phyloP scores from a whole-genome alignment of 805 yeast species.

The Saccharomycopsis microspora region DNA sequence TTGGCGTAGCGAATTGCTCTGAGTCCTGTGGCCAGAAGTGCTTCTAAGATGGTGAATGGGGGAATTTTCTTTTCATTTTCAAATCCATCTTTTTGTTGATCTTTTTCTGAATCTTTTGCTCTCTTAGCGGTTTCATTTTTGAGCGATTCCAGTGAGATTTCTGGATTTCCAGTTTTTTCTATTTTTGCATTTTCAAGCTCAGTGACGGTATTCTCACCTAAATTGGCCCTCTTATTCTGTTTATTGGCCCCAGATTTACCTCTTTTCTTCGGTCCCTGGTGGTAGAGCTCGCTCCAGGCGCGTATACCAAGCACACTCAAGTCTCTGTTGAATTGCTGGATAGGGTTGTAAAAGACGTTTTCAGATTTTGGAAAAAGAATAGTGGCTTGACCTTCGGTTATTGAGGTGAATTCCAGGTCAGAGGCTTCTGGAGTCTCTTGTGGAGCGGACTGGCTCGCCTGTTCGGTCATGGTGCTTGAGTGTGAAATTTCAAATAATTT shows the following conservation, averaged over 20 bases:
- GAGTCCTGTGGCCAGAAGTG: slow-evolving; percentile 88
- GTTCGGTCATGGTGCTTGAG: too few relatives aligned
- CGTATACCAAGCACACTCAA: slow-evolving; percentile 72
- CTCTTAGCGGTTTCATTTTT: not conserved
- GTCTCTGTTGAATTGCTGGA: slow-evolving; percentile 95
- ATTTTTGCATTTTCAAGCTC: slow-evolving; percentile 13
- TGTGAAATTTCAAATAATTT: too few relatives aligned
- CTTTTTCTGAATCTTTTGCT: slow-evolving; percentile 5
- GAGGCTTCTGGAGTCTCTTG: slow-evolving; percentile 8
- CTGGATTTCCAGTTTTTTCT: slow-evolving; percentile 1
- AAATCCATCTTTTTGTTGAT: slow-evolving; percentile 9
- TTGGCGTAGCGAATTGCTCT: slow-evolving; percentile 89
- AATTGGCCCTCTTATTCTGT: slow-evolving; percentile 17
- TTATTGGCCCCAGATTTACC: slow-evolving; percentile 5
- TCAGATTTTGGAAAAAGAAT: slow-evolving; percentile 75
- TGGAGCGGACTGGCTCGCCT: not conserved
- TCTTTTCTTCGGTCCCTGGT: slow-evolving; percentile 22
- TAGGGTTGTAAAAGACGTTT: slow-evolving; percentile 86
- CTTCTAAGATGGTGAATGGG: slow-evolving; percentile 69
- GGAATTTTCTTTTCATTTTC: slow-evolving; percentile 22
- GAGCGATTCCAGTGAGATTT: too few relatives aligned
- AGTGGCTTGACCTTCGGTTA: slow-evolving; percentile 73
- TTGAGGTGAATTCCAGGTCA: slow-evolving; percentile 24
- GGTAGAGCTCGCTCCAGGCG: slow-evolving; percentile 69
- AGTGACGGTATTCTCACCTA: slow-evolving; percentile 16